Base-by-base conservation (phyloP, 1,139 yeast species). In the Protomyces inundatus region DNA sequence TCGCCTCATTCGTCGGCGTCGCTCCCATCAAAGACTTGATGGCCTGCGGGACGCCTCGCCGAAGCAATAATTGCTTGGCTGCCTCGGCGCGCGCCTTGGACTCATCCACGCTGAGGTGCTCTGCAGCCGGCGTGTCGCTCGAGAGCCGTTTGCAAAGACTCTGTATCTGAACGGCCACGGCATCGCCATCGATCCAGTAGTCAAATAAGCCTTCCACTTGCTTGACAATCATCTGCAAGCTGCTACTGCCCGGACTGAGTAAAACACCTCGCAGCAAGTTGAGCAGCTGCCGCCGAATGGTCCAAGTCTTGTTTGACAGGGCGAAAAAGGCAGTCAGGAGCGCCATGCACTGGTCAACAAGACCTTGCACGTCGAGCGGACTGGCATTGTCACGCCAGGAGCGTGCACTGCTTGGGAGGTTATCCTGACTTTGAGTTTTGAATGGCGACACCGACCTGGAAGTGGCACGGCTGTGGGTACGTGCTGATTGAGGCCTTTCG, bases 11-110 rank as follows among this genome's bases (percentile, higher is more conserved):
- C n/a, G 62, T 58, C 10, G 55, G 55, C 10, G 52, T 40, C 9
- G 52, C 52, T 10, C 62, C 62, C 62, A 58, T 58, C 48, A 58
- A 36, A 39, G 53, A 51, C 33, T 55, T 55, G 32, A 58, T 58
- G 6, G 56, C 62, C 12, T 45, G 48, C 2, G 62, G 62, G 52
- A 58, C 54, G 37, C 56, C 62, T 16, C 52, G 42, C 54, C 45
- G 55, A 7, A 58, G 10, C 16, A 58, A 51, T 12, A 52, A 6
- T 16, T 39, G 39, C 14, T 51, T 32, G 7, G 62, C 62, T 34
- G 53, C 56, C 14, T 52, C 37, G 3, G 62, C 62, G n/a, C 53
- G 35, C 12, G 52, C 45, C 16, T 16, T 7, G 32, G 62, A 58
- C 36, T 58, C 50, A 3, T 32, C 36, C 51, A 23, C 33, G 32